Evolutionary conservation across 2,329 filamentous ascomycete genomes (phyloP).

Genomic region (Penicillium sp.): DNA sequence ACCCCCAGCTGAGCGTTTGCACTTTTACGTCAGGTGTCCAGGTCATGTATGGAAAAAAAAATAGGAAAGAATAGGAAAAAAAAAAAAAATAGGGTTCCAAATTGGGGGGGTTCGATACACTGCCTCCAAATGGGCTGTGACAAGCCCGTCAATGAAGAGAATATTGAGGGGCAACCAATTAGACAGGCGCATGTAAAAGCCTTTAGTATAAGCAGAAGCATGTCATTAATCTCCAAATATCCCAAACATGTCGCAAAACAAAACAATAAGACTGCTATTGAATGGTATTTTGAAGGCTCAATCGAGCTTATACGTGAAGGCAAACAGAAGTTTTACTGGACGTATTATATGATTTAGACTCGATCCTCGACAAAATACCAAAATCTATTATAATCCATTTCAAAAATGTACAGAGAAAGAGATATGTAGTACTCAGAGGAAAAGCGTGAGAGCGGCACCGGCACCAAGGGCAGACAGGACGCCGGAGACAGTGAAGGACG

Average conservation of each 20-base stretch:
- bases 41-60: neutral
- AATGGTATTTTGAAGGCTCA: neutral
- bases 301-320: neutral
- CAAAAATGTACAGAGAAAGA: neutral
- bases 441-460: neutral
- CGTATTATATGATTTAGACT: neutral
- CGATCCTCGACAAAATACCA: neutral
- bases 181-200: no score
- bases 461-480: slow-evolving; percentile 1
- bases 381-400: neutral
- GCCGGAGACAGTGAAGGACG: neutral
- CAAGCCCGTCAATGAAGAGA: neutral
- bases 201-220: neutral
- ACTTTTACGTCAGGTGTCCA: neutral
- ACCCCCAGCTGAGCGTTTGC: neutral
- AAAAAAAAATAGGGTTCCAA: neutral
- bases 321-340: neutral
- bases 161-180: neutral
- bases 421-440: neutral
- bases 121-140: neutral
- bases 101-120: neutral
- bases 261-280: neutral
- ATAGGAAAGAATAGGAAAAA: neutral
- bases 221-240: neutral
- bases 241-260: neutral